Base-by-base conservation (phyloP, 2,329 filamentous ascomycete genomes). In the Chrysoporthe austroafricana region DNA sequence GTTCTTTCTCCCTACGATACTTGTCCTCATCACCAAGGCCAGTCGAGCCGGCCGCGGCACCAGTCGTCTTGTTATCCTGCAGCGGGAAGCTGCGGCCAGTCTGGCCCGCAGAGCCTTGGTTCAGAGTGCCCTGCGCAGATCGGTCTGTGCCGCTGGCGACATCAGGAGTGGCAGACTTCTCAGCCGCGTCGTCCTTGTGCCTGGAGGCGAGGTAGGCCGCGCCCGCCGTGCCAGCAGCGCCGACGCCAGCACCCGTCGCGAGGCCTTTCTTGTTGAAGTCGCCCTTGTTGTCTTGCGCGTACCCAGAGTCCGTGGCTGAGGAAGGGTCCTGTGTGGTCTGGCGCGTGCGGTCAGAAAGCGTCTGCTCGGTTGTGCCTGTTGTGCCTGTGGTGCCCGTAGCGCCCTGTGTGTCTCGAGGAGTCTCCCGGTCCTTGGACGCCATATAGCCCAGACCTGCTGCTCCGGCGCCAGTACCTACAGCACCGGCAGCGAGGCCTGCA, bases 201-300 rank as follows among this genome's bases (percentile, higher is more conserved):
- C 32, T 64, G 6, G 57, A 46, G 1, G 43, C 58, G 21, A 65
- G 65, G 46, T 69, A 65, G 6, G 62, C 42, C 9, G 59, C 44
- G 5, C 60, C 67, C n/a, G 60, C 52, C 21, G 44, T 26, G 3
- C 59, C 67, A 18, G 63, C 39, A 14, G 21, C 54, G 46, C 42
- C 60, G 18, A 21, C 63, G 11, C 46, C 48, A 16, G 59, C 42
- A 6, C 26, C 59, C 16, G 58, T 46, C 11, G 58, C 59, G 50
- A 62, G 39, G 39, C 48, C 39, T 8, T 36, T n/a, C 3, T 52
- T 32, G 42, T 44, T n/a, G 63, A n/a, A 2, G n/a, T 32, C 21
- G 4, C 13, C n/a, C 4, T 57, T 26, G 34, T 43, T 14, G 34
- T 44, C 52, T 11, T 32, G 26, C 26, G 26, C 26, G 2, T 26